phyloP scores from a whole-genome alignment of 257 asterid species.

The Rhazya stricta region DNA sequence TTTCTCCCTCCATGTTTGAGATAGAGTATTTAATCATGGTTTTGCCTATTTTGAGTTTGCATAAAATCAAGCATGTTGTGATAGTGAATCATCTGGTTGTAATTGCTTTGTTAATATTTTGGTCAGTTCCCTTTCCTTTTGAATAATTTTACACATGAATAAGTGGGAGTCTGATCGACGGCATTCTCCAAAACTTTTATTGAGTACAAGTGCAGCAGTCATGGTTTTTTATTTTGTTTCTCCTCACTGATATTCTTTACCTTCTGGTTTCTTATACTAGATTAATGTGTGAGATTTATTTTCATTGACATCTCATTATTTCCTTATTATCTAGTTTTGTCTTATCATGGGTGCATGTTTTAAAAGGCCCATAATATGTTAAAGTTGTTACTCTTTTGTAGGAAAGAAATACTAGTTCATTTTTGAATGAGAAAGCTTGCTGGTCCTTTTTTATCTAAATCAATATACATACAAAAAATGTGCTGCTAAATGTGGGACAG shows the following conservation, averaged over 20 bases:
- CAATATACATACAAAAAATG: not conserved
- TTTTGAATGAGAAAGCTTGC: not conserved
- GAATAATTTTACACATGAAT: not conserved
- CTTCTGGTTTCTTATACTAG: not conserved
- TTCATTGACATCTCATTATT: not conserved
- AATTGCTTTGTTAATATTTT: not conserved
- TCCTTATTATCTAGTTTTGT: too few species aligned
- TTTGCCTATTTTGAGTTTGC: not conserved
- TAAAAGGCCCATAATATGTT: not conserved
- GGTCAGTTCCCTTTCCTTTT: not conserved
- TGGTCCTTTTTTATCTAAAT: not conserved
- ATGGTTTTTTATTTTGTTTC: not conserved
- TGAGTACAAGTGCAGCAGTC: not conserved
- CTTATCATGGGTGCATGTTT: not conserved
- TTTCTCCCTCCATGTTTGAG: not conserved
- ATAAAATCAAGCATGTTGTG: not conserved
- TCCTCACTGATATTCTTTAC: not conserved
- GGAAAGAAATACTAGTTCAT: not conserved
- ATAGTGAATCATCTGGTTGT: not conserved
- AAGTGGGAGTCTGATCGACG: not conserved
- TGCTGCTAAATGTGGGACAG: not conserved
- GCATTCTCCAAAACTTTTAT: not conserved
- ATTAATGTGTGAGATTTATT: not conserved
- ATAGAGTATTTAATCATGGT: not conserved
- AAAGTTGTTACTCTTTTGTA: not conserved